Percentiles rank a stretch among this genome's conserved stretches.
These are phyloP conservation scores for Pachyrhizus erosus DNA, from an alignment of 306 rosid species.

Conservation along the genomic window DNA sequence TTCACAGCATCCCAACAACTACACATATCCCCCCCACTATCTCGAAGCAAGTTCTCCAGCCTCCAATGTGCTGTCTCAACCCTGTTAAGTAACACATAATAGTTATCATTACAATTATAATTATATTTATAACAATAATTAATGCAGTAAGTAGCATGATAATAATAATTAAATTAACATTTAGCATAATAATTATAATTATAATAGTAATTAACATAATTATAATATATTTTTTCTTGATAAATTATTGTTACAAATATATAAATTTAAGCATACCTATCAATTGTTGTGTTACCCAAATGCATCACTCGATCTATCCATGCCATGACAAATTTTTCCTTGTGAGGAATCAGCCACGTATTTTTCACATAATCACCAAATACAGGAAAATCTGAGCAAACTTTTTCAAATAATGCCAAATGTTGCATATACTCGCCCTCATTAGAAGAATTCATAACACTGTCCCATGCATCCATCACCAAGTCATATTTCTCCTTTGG, in stretches of 20 bases:
- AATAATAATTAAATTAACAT: not conserved
- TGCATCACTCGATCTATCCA: not conserved
- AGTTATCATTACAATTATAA: not conserved
- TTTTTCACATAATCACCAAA: not conserved
- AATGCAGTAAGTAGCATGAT: not conserved
- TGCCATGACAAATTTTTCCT: not conserved
- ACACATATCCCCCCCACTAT: not conserved
- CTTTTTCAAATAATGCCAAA: not conserved
- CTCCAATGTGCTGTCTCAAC: not conserved
- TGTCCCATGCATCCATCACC: slow-evolving; percentile 1
- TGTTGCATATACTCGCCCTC: not conserved
- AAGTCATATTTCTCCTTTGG: not conserved
- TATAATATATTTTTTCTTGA: not conserved
- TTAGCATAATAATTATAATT: not conserved
- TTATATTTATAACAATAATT: not conserved
- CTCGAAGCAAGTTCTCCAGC: not conserved
- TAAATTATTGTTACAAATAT: not conserved
- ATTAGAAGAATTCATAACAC: not conserved
- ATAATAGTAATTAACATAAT: not conserved
- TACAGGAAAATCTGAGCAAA: not conserved
- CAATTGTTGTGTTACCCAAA: not conserved
- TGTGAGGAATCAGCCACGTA: not conserved
- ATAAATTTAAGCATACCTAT: not conserved
- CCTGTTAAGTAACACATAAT: not conserved
- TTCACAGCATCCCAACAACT: not conserved